phyloP scores from a whole-genome alignment of 495 filamentous ascomycete species.

The Penicillium bialowiezense region DNA sequence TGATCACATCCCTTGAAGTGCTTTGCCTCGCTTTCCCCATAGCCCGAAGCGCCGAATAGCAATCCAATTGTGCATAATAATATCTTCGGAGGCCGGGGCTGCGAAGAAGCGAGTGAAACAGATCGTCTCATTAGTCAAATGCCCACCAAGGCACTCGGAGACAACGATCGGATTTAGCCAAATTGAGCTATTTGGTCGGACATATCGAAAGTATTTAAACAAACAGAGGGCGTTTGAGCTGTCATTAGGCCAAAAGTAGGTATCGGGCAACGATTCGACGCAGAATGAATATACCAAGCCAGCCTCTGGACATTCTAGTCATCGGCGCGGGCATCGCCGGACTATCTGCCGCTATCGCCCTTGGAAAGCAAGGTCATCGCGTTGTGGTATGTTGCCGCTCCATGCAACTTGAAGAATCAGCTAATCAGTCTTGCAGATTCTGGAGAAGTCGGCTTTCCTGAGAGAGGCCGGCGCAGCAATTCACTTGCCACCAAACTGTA shows the following conservation, averaged over 20 bases:
- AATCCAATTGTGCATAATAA: too few species aligned
- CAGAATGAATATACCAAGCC: too few species aligned
- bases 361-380: conserved; percentile 30
- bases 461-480: conserved; percentile 57
- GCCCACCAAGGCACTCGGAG: too few species aligned
- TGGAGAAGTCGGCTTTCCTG: conserved; percentile 50
- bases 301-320: conserved; percentile 22
- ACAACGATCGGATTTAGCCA: background rate
- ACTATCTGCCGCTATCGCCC: conserved; percentile 27
- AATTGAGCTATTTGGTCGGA: background rate
- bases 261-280: too few species aligned
- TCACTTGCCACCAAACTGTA: conserved; percentile 48
- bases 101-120: too few species aligned
- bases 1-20: too few species aligned
- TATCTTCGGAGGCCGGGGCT: too few species aligned
- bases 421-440: conserved; percentile 27
- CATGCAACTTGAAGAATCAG: background rate
- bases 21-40: too few species aligned
- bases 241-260: too few species aligned
- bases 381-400: conserved; percentile 20
- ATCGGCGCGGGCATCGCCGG: conserved; percentile 32
- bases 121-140: too few species aligned
- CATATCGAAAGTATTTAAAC: background rate
- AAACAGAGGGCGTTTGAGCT: too few species aligned
- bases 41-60: too few species aligned